These are phyloP conservation scores for Suhomyces atakaporum DNA, from an alignment of 1,139 yeast genomes.

Conservation along the genomic window DNA sequence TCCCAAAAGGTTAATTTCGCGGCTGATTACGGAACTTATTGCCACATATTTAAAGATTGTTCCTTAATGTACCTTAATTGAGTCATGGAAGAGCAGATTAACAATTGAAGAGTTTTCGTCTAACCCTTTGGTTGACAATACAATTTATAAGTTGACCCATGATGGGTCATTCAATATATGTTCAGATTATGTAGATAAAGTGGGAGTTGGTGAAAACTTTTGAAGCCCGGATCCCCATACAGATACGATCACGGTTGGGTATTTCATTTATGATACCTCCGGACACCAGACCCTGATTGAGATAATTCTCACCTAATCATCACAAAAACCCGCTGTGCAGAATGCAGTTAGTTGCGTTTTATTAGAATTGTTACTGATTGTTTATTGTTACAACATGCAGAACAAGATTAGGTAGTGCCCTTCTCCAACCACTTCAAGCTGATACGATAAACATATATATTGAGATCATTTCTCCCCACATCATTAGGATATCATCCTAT, in stretches of 20 bases:
- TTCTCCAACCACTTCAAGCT: background rate
- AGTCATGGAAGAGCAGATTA: background rate
- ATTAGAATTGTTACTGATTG: slow-evolving; percentile 3
- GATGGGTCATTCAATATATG: no score
- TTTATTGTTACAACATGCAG: slow-evolving; percentile 1
- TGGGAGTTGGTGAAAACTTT: background rate
- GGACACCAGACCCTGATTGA: slow-evolving; percentile 9
- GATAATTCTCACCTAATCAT: background rate
- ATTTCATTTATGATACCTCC: background rate
- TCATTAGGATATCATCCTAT: no score
- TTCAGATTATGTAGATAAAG: background rate
- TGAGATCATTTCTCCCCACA: background rate
- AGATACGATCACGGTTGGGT: no score
- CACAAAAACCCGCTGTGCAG: slow-evolving; percentile 4
- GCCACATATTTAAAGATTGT: no score
- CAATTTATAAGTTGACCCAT: background rate
- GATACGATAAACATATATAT: background rate
- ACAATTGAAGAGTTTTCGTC: background rate
- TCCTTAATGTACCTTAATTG: background rate
- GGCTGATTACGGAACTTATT: no score
- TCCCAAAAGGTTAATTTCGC: no score
- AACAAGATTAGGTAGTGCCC: slow-evolving; percentile 4
- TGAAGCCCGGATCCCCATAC: slow-evolving; percentile 1
- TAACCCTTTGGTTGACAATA: background rate
- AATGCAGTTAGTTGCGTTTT: slow-evolving; percentile 4